Evolutionary conservation across 768 basidiomycete species (phyloP).

Genomic region (Kondoa subrosea): DNA sequence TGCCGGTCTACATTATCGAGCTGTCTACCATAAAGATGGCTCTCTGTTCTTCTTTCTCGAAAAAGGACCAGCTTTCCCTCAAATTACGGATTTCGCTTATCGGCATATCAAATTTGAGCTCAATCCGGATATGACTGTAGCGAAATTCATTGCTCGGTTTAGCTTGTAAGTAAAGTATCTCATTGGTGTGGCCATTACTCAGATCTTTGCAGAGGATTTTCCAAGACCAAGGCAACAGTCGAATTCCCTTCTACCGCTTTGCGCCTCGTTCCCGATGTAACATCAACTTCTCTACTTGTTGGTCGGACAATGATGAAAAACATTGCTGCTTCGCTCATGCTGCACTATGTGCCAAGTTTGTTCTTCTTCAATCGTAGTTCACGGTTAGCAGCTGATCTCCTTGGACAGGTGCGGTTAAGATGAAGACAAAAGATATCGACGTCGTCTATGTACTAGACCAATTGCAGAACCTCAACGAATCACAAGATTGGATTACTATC

Average conservation of each 20-base stretch:
- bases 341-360: neutral
- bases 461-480: neutral
- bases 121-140: neutral
- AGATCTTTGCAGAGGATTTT: neutral
- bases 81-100: neutral
- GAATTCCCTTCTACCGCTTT: neutral
- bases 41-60: neutral
- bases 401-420: neutral
- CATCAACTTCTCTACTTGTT: neutral
- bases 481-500: neutral
- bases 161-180: neutral
- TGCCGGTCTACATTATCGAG: neutral
- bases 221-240: slow-evolving; percentile 1
- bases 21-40: neutral
- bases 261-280: slow-evolving; percentile 2
- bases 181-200: neutral
- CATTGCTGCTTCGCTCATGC: neutral
- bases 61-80: neutral
- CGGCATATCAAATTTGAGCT: neutral
- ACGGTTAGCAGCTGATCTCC: neutral
- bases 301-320: neutral
- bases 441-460: neutral
- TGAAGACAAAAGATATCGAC: neutral
- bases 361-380: neutral
- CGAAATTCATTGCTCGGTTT: slow-evolving; percentile 4